Conservation (phyloP, 495 filamentous ascomycete genomes). For the Talaromyces borbonicus region DNA sequence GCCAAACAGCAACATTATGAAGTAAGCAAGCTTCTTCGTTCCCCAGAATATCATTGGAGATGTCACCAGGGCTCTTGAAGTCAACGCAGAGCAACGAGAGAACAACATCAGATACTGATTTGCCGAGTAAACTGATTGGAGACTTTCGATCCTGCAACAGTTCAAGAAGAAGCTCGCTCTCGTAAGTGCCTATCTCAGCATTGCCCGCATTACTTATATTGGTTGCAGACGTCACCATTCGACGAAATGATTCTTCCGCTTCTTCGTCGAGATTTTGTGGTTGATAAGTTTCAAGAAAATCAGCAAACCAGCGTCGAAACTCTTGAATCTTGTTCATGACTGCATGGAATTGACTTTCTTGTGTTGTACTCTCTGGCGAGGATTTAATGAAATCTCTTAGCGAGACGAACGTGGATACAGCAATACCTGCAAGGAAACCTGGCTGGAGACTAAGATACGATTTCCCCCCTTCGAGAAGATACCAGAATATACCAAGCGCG, state of each 20-base stretch:
- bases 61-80: slow-evolving; percentile 50
- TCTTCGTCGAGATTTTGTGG: slow-evolving; percentile 36
- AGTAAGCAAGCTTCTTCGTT: slow-evolving; percentile 48
- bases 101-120: slow-evolving; percentile 56
- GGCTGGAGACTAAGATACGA: slow-evolving; percentile 53
- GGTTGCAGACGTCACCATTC: slow-evolving; percentile 53
- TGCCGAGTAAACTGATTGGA: slow-evolving; percentile 52
- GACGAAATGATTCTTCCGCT: slow-evolving; percentile 47
- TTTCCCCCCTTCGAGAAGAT: slow-evolving; percentile 62
- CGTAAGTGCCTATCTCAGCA: slow-evolving; percentile 48
- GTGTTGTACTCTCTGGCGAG: slow-evolving; percentile 57
- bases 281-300: slow-evolving; percentile 47
- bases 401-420: slow-evolving; percentile 64
- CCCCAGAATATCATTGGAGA: slow-evolving; percentile 50
- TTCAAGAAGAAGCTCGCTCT: slow-evolving; percentile 63
- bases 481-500: slow-evolving; percentile 76
- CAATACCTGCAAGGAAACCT: slow-evolving; percentile 68
- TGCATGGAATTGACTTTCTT: slow-evolving; percentile 61
- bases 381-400: slow-evolving; percentile 61
- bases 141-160: slow-evolving; percentile 63
- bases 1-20: slow-evolving; percentile 59
- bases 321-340: slow-evolving; percentile 55
- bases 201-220: slow-evolving; percentile 48
- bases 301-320: slow-evolving; percentile 65
- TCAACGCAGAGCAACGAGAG: slow-evolving; percentile 63